Conservation (phyloP, 495 filamentous ascomycete genomes). For the Xylaria palmicola region DNA sequence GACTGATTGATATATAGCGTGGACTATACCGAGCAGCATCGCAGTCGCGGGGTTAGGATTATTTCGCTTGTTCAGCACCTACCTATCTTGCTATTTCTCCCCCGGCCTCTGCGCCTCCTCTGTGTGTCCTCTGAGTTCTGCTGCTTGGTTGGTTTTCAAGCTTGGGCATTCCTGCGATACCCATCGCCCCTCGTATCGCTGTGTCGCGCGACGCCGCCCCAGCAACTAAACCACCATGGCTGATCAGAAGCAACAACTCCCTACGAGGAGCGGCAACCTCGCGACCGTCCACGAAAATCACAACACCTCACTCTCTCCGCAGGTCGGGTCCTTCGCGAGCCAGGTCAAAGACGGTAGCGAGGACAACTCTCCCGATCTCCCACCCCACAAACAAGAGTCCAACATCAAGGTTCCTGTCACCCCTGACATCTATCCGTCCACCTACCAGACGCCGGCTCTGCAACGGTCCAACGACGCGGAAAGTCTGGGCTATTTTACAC, state of each 20-base stretch:
- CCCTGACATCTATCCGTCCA: constrained; percentile 43
- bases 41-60: too few relatives aligned
- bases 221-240: constrained; percentile 32
- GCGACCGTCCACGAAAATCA: constrained; percentile 30
- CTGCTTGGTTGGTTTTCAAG: neutral
- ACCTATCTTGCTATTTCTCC: too few relatives aligned
- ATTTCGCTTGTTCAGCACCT: too few relatives aligned
- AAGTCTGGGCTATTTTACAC: constrained; percentile 42
- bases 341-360: constrained; percentile 12
- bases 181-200: neutral
- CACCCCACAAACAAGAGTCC: constrained; percentile 33
- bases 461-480: constrained; percentile 20
- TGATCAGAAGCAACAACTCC: constrained; percentile 29
- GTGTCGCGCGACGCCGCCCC: neutral
- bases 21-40: too few relatives aligned
- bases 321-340: constrained; percentile 16
- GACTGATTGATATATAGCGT: too few relatives aligned
- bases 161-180: neutral
- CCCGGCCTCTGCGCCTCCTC: too few relatives aligned
- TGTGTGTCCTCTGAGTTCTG: too few relatives aligned
- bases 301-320: constrained; percentile 29
- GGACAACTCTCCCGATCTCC: constrained; percentile 26
- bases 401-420: constrained; percentile 48
- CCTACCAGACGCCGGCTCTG: constrained; percentile 31
- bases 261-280: constrained; percentile 29